phyloP scores from a whole-genome alignment of 495 filamentous ascomycete species.

The Aspergillus leporis region DNA sequence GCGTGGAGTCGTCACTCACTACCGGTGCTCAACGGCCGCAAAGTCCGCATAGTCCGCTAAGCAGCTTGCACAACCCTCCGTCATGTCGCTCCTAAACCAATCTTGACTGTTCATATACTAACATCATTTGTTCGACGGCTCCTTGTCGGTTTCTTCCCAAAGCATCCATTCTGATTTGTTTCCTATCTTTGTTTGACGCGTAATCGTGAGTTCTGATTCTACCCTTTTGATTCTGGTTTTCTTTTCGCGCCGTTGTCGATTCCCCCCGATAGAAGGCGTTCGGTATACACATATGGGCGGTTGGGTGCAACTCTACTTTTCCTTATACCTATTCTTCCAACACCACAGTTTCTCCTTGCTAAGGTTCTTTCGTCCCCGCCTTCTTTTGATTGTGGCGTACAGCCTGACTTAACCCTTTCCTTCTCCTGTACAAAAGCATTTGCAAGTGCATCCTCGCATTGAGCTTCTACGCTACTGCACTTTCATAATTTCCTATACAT shows the following conservation, averaged over 20 bases:
- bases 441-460: no score
- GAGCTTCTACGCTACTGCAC: no score
- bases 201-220: no score
- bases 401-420: slow-evolving; percentile 16
- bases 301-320: slow-evolving; percentile 30
- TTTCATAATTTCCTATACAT: no score
- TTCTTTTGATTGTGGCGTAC: slow-evolving; percentile 29
- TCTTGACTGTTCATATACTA: slow-evolving; percentile 27
- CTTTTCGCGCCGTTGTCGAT: slow-evolving; percentile 31
- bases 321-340: no score
- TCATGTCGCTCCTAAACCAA: slow-evolving; percentile 32
- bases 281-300: slow-evolving; percentile 39
- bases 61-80: slow-evolving; percentile 36
- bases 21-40: slow-evolving; percentile 29
- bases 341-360: no score
- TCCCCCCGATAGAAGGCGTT: slow-evolving; percentile 53
- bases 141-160: slow-evolving; percentile 22
- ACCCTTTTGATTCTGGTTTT: slow-evolving; percentile 34
- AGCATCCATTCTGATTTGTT: slow-evolving; percentile 25
- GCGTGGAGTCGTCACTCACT: slow-evolving; percentile 75
- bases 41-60: slow-evolving; percentile 38
- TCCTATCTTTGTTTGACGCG: slow-evolving; percentile 37
- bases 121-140: slow-evolving; percentile 36
- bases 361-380: no score
- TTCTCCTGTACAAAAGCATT: slow-evolving; percentile 45